A percentile compares a stretch with the other conserved stretches of the same genome.
phyloP scores from a whole-genome alignment of 2,329 filamentous ascomycete species.

The Arthrobotrys sphaeroides region DNA sequence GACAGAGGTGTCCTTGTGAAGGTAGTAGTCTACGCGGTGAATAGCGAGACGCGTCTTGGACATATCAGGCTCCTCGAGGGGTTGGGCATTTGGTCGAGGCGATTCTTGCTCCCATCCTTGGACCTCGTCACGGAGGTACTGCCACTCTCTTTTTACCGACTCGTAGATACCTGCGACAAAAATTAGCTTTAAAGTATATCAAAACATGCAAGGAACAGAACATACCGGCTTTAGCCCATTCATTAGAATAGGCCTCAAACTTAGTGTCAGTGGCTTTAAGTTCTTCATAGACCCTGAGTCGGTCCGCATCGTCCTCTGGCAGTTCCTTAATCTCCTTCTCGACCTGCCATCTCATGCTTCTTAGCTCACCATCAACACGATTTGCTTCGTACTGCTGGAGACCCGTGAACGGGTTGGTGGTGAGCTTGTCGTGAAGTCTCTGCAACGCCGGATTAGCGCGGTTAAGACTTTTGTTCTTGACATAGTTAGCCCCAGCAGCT shows the following conservation, averaged over 20 bases:
- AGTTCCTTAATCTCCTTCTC: slow-evolving; percentile 30
- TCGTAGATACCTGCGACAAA: slow-evolving; percentile 4
- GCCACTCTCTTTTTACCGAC: slow-evolving; percentile 9
- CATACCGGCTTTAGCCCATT: slow-evolving; percentile 35
- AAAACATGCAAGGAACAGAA: not conserved
- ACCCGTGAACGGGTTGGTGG: slow-evolving; percentile 22
- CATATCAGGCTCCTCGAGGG: slow-evolving; percentile 17
- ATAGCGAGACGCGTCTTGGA: slow-evolving; percentile 19
- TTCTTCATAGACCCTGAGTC: slow-evolving; percentile 7
- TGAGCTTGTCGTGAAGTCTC: slow-evolving; percentile 21
- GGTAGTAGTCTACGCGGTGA: slow-evolving; percentile 21
- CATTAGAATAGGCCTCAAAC: slow-evolving; percentile 22
- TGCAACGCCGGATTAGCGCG: slow-evolving; percentile 27
- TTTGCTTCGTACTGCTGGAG: slow-evolving; percentile 27
- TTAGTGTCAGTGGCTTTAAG: slow-evolving; percentile 13
- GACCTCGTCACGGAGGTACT: slow-evolving; percentile 14
- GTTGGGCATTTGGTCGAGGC: not conserved
- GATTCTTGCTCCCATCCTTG: slow-evolving; percentile 35
- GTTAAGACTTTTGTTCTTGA: slow-evolving; percentile 13
- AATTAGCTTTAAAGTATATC: not conserved
- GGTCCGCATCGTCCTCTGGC: slow-evolving; percentile 21
- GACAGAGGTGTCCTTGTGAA: slow-evolving; percentile 15
- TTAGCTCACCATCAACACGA: slow-evolving; percentile 18
- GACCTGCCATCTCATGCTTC: slow-evolving; percentile 36
- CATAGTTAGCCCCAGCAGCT: not conserved